These are phyloP conservation scores for Boletus sp. DNA, from an alignment of 768 basidiomycete genomes.

Conservation along the genomic window DNA sequence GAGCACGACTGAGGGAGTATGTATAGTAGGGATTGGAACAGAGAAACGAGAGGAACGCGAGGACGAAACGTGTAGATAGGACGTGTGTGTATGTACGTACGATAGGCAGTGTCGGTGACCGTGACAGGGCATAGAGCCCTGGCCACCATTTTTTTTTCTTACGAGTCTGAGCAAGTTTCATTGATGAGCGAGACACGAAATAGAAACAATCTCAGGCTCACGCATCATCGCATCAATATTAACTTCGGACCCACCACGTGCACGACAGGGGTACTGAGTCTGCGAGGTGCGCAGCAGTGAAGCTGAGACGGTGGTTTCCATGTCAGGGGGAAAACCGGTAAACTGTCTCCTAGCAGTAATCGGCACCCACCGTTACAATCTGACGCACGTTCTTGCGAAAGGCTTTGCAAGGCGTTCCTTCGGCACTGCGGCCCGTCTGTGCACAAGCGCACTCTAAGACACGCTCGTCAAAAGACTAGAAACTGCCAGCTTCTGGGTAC, in stretches of 20 bases:
- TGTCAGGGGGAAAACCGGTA: neutral
- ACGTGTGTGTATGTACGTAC: too few species aligned
- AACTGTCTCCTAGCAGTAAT: neutral
- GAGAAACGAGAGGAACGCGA: too few species aligned
- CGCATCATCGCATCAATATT: neutral
- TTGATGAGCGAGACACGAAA: neutral
- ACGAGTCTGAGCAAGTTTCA: neutral
- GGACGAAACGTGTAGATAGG: neutral
- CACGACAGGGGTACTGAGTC: neutral
- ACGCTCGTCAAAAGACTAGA: neutral
- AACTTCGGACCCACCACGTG: neutral
- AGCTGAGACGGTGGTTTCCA: neutral
- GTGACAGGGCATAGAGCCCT: neutral
- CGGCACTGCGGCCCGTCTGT: neutral
- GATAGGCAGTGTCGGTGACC: too few species aligned
- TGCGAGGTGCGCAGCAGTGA: neutral
- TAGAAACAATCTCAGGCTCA: slow-evolving; percentile 1
- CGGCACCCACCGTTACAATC: neutral
- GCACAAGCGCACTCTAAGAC: neutral
- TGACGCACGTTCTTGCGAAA: neutral
- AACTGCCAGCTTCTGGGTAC: neutral
- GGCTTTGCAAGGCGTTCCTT: neutral
- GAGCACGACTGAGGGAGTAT: too few species aligned
- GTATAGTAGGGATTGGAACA: too few species aligned
- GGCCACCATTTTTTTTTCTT: neutral